These are phyloP conservation scores for Hydrangea macrophylla DNA, from an alignment of 148 eudicot genomes.

Conservation along the genomic window DNA sequence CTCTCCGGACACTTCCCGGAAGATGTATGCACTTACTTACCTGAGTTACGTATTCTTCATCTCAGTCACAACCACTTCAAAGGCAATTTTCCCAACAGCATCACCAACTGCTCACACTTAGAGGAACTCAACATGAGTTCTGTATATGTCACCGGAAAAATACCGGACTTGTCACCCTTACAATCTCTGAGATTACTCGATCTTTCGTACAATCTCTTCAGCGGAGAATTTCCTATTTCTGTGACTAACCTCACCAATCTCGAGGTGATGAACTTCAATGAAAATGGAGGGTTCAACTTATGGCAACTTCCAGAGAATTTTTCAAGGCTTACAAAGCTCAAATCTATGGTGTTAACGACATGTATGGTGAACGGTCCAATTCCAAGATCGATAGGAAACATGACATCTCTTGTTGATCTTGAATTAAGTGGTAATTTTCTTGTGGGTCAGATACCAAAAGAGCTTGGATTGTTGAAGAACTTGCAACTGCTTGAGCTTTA, in stretches of 20 bases:
- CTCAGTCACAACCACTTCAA: constrained; percentile 47
- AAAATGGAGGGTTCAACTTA: constrained; percentile 37
- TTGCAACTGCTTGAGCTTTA: constrained; percentile 67
- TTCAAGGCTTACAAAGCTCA: constrained; percentile 42
- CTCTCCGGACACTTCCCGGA: constrained; percentile 67
- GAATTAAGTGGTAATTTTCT: constrained; percentile 69
- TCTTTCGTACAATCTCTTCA: constrained; percentile 50
- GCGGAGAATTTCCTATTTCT: constrained; percentile 70
- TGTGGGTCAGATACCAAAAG: constrained; percentile 51
- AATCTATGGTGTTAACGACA: constrained; percentile 50
- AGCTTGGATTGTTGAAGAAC: constrained; percentile 59
- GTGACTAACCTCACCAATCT: constrained; percentile 57
- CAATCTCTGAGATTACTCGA: constrained; percentile 46
- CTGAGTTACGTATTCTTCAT: constrained; percentile 47
- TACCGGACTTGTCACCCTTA: constrained; percentile 66
- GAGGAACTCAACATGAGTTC: constrained; percentile 52
- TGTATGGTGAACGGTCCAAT: constrained; percentile 55
- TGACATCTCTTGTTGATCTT: constrained; percentile 77
- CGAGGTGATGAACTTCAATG: constrained; percentile 58
- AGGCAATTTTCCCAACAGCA: constrained; percentile 51
- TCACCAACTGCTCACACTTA: constrained; percentile 58
- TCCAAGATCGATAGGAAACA: constrained; percentile 59
- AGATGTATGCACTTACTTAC: constrained; percentile 60
- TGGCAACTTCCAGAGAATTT: constrained; percentile 68
- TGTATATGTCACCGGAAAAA: constrained; percentile 36